phyloP scores from a whole-genome alignment of 2,329 filamentous ascomycete genomes.

The Emmonsiellopsis sp. region DNA sequence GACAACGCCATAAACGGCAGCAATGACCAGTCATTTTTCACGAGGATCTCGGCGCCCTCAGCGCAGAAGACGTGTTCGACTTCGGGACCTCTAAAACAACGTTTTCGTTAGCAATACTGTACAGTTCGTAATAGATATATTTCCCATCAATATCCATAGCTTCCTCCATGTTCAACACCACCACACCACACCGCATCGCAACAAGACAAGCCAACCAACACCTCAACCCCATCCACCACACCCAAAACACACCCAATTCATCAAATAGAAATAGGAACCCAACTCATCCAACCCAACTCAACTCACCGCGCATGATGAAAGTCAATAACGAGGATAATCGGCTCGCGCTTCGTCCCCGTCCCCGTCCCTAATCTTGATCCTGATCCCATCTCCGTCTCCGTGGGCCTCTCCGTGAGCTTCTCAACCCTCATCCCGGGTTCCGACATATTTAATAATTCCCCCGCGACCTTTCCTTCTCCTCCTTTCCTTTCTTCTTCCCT shows the following conservation, averaged over 20 bases:
- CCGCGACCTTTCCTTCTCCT: not conserved
- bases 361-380: no score
- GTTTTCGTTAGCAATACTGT: not conserved
- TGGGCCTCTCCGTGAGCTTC: slow-evolving; percentile 16
- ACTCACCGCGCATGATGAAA: slow-evolving; percentile 64
- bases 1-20: slow-evolving; percentile 95
- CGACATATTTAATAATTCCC: not conserved
- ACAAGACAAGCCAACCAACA: no score
- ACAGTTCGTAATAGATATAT: not conserved
- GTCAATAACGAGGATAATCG: slow-evolving; percentile 70
- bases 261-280: no score
- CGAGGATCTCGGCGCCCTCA: slow-evolving; percentile 67
- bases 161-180: no score
- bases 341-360: slow-evolving; percentile 27
- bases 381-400: not conserved
- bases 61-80: slow-evolving; percentile 86
- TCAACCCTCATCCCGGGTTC: not conserved
- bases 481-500: not conserved
- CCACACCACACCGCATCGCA: no score
- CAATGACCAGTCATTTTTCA: slow-evolving; percentile 79
- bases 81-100: slow-evolving; percentile 62
- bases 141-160: no score
- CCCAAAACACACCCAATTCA: not conserved
- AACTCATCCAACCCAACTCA: no score
- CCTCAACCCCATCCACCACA: not conserved